phyloP scores from a whole-genome alignment of 768 basidiomycete genomes.

The Rhizopogon salebrosus region DNA sequence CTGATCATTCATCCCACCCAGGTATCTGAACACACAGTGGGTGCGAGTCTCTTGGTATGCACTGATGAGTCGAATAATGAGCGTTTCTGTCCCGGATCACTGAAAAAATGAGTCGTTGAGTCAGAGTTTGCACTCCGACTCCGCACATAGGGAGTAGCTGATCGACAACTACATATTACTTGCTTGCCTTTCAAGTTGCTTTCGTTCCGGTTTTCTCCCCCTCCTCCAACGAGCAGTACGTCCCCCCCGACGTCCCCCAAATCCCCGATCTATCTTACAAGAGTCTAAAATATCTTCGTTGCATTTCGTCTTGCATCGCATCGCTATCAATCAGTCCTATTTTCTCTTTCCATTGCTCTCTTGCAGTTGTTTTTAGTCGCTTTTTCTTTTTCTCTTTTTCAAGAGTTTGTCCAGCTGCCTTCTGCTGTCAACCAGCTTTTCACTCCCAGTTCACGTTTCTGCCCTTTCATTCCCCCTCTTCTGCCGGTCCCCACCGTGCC shows the following conservation, averaged over 20 bases:
- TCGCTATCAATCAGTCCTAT: conserved; percentile 25
- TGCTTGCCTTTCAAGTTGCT: conserved; percentile 19
- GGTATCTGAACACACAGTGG: no score
- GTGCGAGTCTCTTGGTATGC: no score
- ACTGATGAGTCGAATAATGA: conserved; percentile 5
- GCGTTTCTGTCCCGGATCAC: neutral
- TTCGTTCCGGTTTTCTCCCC: conserved; percentile 18
- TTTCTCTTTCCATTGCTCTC: conserved; percentile 22
- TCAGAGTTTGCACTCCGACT: neutral
- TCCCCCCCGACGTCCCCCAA: neutral
- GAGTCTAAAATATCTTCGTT: conserved; percentile 24
- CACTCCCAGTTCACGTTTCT: neutral
- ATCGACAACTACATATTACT: conserved; percentile 24
- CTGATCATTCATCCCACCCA: no score
- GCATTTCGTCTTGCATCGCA: conserved; percentile 27
- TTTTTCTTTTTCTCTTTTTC: conserved; percentile 22
- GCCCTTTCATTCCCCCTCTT: neutral
- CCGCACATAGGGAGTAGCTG: conserved; percentile 12
- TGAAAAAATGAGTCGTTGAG: neutral
- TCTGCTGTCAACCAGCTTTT: conserved; percentile 5
- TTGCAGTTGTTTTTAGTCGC: conserved; percentile 18
- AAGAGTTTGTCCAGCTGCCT: neutral
- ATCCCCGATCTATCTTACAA: conserved; percentile 22
- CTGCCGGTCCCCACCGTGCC: neutral
- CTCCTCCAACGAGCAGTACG: conserved; percentile 3